Evolutionary conservation across 768 basidiomycete genomes (phyloP).

Genomic region (Termitomyces sp.): DNA sequence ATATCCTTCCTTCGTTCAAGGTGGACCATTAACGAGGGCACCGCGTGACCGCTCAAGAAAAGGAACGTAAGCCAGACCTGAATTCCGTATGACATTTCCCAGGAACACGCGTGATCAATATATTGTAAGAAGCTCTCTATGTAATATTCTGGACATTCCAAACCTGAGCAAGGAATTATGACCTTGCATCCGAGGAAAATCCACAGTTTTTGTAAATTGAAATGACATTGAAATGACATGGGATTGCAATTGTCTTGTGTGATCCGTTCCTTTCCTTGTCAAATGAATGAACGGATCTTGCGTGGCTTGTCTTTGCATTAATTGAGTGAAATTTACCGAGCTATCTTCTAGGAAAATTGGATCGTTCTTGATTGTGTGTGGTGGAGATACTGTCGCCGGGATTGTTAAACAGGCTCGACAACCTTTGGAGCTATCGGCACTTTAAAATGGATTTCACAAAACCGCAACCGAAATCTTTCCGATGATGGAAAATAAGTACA

Average conservation of each 20-base stretch:
- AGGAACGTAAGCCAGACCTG: not conserved
- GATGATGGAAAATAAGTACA: not conserved
- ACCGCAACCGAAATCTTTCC: slow-evolving; percentile 5
- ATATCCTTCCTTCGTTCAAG: not conserved
- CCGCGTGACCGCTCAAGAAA: not conserved
- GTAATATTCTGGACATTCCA: not conserved
- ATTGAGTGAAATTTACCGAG: not conserved
- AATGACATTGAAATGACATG: not conserved
- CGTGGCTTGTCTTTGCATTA: not conserved
- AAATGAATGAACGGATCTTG: not conserved
- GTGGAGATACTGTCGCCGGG: not conserved
- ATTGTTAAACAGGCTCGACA: not conserved
- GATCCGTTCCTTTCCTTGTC: not conserved
- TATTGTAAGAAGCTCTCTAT: not conserved
- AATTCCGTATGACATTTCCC: not conserved
- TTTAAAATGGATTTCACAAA: not conserved
- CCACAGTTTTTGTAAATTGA: not conserved
- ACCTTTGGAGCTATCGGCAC: not conserved
- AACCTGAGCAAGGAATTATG: not conserved
- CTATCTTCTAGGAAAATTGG: not conserved
- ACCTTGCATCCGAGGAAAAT: slow-evolving; percentile 6
- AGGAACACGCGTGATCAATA: not conserved
- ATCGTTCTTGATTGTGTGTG: not conserved
- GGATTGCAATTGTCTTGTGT: not conserved
- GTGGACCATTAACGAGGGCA: not conserved